phyloP scores from a whole-genome alignment of 1,139 yeast species.

The Torulaspora pretoriensis region DNA sequence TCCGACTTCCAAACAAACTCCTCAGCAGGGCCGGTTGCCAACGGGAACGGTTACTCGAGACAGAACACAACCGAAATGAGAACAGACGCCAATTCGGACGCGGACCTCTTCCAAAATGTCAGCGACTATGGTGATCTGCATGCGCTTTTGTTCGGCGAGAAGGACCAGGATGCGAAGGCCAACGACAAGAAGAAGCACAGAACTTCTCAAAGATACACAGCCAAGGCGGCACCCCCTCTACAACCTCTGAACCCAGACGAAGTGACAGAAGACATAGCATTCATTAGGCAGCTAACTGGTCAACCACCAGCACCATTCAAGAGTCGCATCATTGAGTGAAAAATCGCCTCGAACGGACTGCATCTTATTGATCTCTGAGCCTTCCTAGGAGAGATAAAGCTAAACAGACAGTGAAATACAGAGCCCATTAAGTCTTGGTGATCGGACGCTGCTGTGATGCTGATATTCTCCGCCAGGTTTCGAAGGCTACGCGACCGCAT shows the following conservation, averaged over 20 bases:
- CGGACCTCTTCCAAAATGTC: constrained; percentile 33
- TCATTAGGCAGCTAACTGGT: constrained; percentile 32
- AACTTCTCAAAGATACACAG: constrained; percentile 32
- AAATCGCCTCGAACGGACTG: not conserved
- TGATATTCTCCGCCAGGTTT: not conserved
- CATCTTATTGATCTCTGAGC: not conserved
- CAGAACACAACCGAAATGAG: constrained; percentile 11
- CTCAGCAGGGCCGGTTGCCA: constrained; percentile 10
- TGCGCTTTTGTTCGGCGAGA: constrained; percentile 32
- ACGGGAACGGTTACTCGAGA: constrained; percentile 10
- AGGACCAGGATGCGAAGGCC: constrained; percentile 17
- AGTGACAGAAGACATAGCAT: constrained; percentile 35
- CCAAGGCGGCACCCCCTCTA: constrained; percentile 37
- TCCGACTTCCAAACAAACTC: constrained; percentile 24
- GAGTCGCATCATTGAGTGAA: constrained; percentile 13
- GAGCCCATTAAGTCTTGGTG: not conserved
- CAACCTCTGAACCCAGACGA: constrained; percentile 33
- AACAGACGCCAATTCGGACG: constrained; percentile 26
- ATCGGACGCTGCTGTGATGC: not conserved
- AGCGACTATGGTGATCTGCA: constrained; percentile 35
- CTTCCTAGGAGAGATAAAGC: not conserved
- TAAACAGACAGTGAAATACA: not conserved
- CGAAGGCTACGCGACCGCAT: constrained; percentile 5
- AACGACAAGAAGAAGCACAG: constrained; percentile 31
- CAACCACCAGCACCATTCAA: constrained; percentile 36